Evolutionary conservation across 176 grass and related monocot genomes (phyloP), one percentile per base, ranked within the genome.

Genomic region (Tuctoria greenei): DNA sequence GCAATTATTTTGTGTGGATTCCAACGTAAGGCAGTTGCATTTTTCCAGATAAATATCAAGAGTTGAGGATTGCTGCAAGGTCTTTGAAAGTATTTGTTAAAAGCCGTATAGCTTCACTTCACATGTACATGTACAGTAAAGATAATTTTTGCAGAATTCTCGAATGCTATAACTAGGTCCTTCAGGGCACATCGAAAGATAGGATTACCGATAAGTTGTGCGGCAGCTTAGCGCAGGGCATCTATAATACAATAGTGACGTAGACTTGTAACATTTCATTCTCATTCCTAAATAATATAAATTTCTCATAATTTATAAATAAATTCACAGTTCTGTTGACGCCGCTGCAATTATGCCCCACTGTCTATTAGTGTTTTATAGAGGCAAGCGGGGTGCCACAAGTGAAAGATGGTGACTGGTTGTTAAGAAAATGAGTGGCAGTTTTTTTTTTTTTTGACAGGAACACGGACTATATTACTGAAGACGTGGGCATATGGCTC

Each of bases 91-190:
- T n/a, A n/a, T n/a, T n/a, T n/a, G n/a, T n/a, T n/a, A n/a, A 25
- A 28, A 27, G 37, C n/a, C 64, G 56, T 64, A 27, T 25, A 58
- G 71, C 26, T 66, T 56, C 69, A 75, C 26, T 66, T 56, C 63
- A 71, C 45, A 70, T 79, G n/a, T n/a, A n/a, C n/a, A n/a, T n/a
- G 81, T 84, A 88, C 51, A 83, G 67, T 63, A 74, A 27, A 28
- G 37, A 56, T 69, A 28, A 77, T n/a, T 87, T 87, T 73, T 66
- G 60, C 79, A 82, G 52, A 66, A 27, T 50, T 34, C 60, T 34
- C n/a, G 4, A 21, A 52, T 79, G 74, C 45, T 78, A 66, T 71
- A 64, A 44, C 75, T 75, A 83, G 79, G 40, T 63, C 56, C 16
- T 55, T 79, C 3, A 69, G 75, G 56, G 73, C 69, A 69, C 44